These are phyloP conservation scores for Tuber brumale DNA, from an alignment of 495 filamentous ascomycete genomes.

Conservation along the genomic window DNA sequence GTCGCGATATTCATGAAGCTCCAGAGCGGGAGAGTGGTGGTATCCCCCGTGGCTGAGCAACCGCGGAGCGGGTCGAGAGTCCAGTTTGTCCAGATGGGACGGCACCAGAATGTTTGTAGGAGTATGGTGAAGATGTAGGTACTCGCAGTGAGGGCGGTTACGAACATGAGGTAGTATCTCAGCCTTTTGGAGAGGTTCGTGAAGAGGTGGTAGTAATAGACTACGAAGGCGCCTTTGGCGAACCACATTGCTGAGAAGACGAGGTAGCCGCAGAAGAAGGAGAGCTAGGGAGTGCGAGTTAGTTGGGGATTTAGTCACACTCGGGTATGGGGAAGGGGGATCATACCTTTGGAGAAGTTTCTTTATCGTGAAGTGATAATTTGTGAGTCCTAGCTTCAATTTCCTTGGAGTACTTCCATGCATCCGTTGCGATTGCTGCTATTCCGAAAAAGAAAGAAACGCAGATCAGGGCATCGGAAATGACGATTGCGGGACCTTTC, in stretches of 20 bases:
- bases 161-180: constrained; percentile 16
- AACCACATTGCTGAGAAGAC: constrained; percentile 27
- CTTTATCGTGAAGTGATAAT: not conserved
- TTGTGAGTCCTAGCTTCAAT: constrained; percentile 7
- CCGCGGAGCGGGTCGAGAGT: constrained; percentile 1
- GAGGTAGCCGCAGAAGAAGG: constrained; percentile 19
- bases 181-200: constrained; percentile 13
- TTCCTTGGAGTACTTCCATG: constrained; percentile 23
- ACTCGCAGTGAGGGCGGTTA: constrained; percentile 14
- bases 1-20: constrained; percentile 24
- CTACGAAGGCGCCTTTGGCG: constrained; percentile 20
- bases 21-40: constrained; percentile 15
- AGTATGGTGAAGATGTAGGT: constrained; percentile 9
- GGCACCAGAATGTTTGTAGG: constrained; percentile 21
- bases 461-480: constrained; percentile 12
- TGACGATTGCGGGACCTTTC: constrained; percentile 12
- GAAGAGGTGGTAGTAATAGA: constrained; percentile 24
- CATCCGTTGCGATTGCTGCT: constrained; percentile 15
- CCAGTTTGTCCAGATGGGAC: constrained; percentile 16
- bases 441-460: constrained; percentile 17
- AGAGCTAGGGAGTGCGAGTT: constrained; percentile 7
- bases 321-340: too few relatives aligned
- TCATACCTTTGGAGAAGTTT: not conserved
- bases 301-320: not conserved
- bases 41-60: constrained; percentile 16